Conservation (phyloP, 257 asterid genomes). For the Nicotiana tabacum region DNA sequence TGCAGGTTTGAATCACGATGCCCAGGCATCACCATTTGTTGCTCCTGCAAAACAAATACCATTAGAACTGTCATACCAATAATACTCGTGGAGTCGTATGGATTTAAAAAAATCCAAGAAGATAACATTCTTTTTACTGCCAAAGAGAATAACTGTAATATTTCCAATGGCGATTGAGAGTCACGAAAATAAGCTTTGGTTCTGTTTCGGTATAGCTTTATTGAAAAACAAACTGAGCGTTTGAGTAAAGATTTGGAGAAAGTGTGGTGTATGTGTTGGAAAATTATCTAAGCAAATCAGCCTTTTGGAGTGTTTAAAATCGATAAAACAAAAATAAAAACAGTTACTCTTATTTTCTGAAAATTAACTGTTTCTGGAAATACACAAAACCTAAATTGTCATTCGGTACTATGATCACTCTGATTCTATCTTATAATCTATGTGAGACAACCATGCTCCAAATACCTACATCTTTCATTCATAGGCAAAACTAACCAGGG, state of each 20-base stretch:
- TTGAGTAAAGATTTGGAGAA: background rate
- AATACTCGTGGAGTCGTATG: background rate
- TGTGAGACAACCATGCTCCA: background rate
- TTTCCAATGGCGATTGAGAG: background rate
- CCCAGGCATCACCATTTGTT: conserved; percentile 87
- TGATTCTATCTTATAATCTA: background rate
- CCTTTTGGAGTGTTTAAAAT: background rate
- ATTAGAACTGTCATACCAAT: background rate
- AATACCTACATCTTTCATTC: background rate
- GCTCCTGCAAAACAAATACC: conserved; percentile 44
- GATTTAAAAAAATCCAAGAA: background rate
- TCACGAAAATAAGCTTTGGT: background rate
- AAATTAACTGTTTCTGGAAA: background rate
- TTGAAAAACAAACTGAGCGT: background rate
- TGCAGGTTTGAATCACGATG: conserved; percentile 62
- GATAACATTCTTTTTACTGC: background rate
- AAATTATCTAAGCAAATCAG: background rate
- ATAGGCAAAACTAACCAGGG: background rate
- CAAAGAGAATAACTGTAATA: background rate
- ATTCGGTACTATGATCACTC: background rate
- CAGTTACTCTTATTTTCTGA: background rate
- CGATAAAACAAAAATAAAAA: background rate
- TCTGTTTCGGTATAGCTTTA: background rate
- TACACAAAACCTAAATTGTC: background rate
- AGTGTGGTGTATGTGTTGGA: background rate